A percentile compares a stretch with the other conserved stretches of the same genome.
phyloP scores from a whole-genome alignment of 306 rosid genomes.

The Trifolium pratense region DNA sequence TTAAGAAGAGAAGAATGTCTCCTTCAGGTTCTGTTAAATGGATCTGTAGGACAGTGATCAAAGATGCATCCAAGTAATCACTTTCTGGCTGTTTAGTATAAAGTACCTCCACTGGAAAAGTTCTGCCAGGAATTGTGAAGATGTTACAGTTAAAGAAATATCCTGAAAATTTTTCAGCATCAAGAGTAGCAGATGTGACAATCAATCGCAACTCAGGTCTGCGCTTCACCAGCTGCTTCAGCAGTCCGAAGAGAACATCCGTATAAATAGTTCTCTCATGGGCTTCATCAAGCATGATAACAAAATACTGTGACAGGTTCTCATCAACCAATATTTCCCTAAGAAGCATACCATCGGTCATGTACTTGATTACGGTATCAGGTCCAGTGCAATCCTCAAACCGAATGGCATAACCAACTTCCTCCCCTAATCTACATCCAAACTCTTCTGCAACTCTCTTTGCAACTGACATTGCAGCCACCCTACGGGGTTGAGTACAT shows the following conservation, averaged over 20 bases:
- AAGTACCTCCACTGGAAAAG: conserved; percentile 79
- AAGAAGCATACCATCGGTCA: conserved; percentile 90
- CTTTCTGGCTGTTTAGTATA: conserved; percentile 86
- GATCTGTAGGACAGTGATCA: conserved; percentile 78
- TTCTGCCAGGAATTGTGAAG: conserved; percentile 88
- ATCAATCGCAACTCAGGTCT: conserved; percentile 81
- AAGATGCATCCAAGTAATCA: conserved; percentile 79
- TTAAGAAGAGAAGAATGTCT: conserved; percentile 86
- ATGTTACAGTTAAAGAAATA: conserved; percentile 79
- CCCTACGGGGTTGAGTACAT: conserved; percentile 92
- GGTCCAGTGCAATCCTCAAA: conserved; percentile 89
- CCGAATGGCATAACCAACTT: conserved; percentile 90
- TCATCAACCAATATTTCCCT: conserved; percentile 81
- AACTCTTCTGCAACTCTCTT: conserved; percentile 92
- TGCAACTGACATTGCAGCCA: conserved; percentile 91
- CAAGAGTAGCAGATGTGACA: conserved; percentile 87
- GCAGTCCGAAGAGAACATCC: conserved; percentile 85
- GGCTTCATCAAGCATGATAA: conserved; percentile 92
- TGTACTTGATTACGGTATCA: conserved; percentile 82
- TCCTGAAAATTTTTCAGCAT: conserved; percentile 86
- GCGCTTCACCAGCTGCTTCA: conserved; percentile 77
- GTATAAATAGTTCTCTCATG: conserved; percentile 83
- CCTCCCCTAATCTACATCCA: conserved; percentile 86
- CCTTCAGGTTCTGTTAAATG: conserved; percentile 94
- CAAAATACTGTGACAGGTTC: conserved; percentile 77